phyloP scores from a whole-genome alignment of 2,329 filamentous ascomycete species.

The Aspergillus ruber region DNA sequence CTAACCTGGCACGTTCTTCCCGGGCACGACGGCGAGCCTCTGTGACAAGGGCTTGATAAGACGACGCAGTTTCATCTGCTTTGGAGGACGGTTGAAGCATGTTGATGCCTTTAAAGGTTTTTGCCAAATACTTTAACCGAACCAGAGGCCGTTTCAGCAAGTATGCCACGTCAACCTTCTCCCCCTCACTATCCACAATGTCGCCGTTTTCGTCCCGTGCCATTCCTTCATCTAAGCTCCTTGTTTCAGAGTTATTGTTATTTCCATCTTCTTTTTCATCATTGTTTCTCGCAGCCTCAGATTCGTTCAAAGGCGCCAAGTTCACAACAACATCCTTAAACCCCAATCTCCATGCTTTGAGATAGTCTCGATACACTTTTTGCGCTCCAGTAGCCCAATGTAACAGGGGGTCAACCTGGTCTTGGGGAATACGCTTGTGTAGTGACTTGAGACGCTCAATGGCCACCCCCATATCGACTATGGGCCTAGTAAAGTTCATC shows the following conservation, averaged over 20 bases:
- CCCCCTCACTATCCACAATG: conserved; percentile 65
- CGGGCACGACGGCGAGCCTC: conserved; percentile 68
- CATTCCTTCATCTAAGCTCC: conserved; percentile 49
- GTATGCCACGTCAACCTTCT: conserved; percentile 90
- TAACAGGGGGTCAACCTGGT: conserved; percentile 65
- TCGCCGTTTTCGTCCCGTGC: conserved; percentile 55
- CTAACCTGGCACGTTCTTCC: conserved; percentile 65
- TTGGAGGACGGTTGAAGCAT: conserved; percentile 41
- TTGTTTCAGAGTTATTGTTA: conserved; percentile 35
- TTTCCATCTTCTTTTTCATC: not conserved
- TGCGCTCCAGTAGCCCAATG: conserved; percentile 75
- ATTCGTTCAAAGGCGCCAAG: conserved; percentile 68
- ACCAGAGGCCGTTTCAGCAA: conserved; percentile 83
- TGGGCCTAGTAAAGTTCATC: conserved; percentile 68
- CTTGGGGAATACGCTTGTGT: conserved; percentile 72
- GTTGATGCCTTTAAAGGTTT: conserved; percentile 63
- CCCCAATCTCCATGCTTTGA: conserved; percentile 82
- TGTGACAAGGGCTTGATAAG: conserved; percentile 67
- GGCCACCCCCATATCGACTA: conserved; percentile 87
- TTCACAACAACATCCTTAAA: conserved; percentile 95
- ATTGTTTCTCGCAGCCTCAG: conserved; percentile 38
- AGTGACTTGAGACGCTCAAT: conserved; percentile 75
- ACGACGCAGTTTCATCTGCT: conserved; percentile 52
- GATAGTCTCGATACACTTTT: conserved; percentile 75
- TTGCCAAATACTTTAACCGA: conserved; percentile 78